phyloP scores from a whole-genome alignment of 1,284 basidiomycete species.

The Trametes pubescens region DNA sequence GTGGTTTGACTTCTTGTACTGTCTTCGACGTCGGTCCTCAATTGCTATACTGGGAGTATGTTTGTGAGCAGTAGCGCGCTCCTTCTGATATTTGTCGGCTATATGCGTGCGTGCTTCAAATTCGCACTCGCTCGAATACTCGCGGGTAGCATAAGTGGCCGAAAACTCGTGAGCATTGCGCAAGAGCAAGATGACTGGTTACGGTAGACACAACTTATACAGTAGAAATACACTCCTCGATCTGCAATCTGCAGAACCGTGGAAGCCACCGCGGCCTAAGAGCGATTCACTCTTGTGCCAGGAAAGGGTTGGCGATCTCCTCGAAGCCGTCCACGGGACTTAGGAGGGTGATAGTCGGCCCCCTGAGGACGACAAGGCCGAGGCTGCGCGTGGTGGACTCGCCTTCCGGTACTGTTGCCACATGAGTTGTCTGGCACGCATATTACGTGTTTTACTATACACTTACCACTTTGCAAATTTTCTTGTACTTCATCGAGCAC shows the following conservation, averaged over 20 bases:
- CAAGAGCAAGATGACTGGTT: background rate
- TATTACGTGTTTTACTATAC: constrained; percentile 22
- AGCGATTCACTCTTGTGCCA: constrained; percentile 51
- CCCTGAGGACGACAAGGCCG: constrained; percentile 89
- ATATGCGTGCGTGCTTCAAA: background rate
- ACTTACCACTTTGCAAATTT: constrained; percentile 65
- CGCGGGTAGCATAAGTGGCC: background rate
- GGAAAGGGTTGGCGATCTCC: constrained; percentile 88
- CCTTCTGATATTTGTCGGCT: no score
- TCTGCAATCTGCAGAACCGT: background rate
- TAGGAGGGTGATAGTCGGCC: constrained; percentile 91
- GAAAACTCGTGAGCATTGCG: background rate
- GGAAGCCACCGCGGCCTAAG: background rate
- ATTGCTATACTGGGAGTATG: background rate
- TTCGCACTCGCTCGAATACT: background rate
- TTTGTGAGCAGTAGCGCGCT: background rate
- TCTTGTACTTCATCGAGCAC: constrained; percentile 93
- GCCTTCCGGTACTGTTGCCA: constrained; percentile 55
- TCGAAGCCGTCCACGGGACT: constrained; percentile 94
- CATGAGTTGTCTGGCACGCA: constrained; percentile 22
- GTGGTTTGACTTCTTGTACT: background rate
- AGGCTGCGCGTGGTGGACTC: constrained; percentile 72
- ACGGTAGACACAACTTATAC: constrained; percentile 1
- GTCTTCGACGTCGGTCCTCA: background rate
- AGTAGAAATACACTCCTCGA: constrained; percentile 13